These are phyloP conservation scores for Russula vinacea DNA, from an alignment of 768 basidiomycete species.

Conservation along the genomic window DNA sequence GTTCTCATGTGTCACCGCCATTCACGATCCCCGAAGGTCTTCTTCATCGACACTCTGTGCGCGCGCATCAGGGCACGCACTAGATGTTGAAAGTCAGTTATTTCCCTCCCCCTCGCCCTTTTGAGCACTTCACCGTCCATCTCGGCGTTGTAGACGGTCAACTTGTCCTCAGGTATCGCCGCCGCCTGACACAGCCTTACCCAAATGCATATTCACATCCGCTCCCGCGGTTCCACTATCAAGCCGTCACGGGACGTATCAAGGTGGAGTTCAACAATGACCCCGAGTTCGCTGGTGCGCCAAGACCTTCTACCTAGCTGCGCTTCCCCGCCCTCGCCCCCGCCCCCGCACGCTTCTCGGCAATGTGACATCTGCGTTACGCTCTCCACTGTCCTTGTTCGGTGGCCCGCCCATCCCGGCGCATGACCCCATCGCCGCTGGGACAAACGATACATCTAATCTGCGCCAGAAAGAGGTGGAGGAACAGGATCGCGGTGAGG, in stretches of 20 bases:
- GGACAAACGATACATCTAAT: slow-evolving; percentile 41
- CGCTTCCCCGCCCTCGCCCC: slow-evolving; percentile 64
- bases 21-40: slow-evolving; percentile 49
- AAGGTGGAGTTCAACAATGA: slow-evolving; percentile 57
- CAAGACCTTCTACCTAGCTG: slow-evolving; percentile 59
- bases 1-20: not conserved
- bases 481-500: slow-evolving; percentile 75
- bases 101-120: not conserved
- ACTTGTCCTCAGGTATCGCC: slow-evolving; percentile 71
- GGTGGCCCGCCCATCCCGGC: slow-evolving; percentile 30
- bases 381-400: slow-evolving; percentile 53
- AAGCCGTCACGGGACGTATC: slow-evolving; percentile 53
- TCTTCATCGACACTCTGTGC: slow-evolving; percentile 83
- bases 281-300: slow-evolving; percentile 51
- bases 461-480: slow-evolving; percentile 73
- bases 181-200: slow-evolving; percentile 71
- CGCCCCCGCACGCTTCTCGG: slow-evolving; percentile 68
- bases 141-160: slow-evolving; percentile 48
- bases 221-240: slow-evolving; percentile 66
- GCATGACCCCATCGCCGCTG: slow-evolving; percentile 31
- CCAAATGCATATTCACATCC: slow-evolving; percentile 78
- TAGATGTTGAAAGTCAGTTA: slow-evolving; percentile 68
- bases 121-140: not conserved
- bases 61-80: slow-evolving; percentile 72
- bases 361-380: slow-evolving; percentile 64